phyloP scores from a whole-genome alignment of 306 rosid species.

The Mucuna pruriens region DNA sequence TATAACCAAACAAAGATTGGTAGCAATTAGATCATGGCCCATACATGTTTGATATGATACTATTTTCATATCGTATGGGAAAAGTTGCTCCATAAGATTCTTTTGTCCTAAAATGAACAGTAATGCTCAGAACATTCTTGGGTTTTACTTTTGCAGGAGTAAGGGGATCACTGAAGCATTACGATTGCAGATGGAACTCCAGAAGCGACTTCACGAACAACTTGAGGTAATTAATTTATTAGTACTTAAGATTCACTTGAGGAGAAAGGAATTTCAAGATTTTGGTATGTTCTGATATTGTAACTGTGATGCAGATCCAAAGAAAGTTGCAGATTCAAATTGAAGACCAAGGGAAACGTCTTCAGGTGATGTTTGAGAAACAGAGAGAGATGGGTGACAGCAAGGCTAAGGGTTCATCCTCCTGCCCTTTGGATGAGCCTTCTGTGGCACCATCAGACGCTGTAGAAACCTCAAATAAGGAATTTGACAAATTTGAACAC shows the following conservation, averaged over 20 bases:
- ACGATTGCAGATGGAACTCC: slow-evolving; percentile 96
- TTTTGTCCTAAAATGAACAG: slow-evolving; percentile 5
- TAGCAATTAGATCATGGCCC: background rate
- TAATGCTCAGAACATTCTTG: slow-evolving; percentile 23
- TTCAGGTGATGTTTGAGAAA: slow-evolving; percentile 84
- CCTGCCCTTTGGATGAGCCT: slow-evolving; percentile 48
- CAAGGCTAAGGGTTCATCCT: slow-evolving; percentile 54
- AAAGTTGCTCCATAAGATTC: slow-evolving; percentile 1
- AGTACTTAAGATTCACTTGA: slow-evolving; percentile 2
- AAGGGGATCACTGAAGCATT: slow-evolving; percentile 89
- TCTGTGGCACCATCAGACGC: slow-evolving; percentile 34
- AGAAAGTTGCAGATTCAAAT: slow-evolving; percentile 84
- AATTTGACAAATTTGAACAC: slow-evolving; percentile 19
- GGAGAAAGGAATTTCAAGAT: slow-evolving; percentile 18
- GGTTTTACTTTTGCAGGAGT: slow-evolving; percentile 56
- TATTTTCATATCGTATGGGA: background rate
- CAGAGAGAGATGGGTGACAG: slow-evolving; percentile 65
- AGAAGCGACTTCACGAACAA: slow-evolving; percentile 97
- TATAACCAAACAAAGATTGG: background rate
- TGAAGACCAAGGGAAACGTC: slow-evolving; percentile 84
- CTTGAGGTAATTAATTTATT: slow-evolving; percentile 71
- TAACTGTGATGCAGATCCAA: slow-evolving; percentile 64
- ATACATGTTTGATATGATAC: background rate
- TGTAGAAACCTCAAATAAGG: slow-evolving; percentile 41
- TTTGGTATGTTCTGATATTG: slow-evolving; percentile 36